Evolutionary conservation across 106 monocot genomes (phyloP).

Genomic region (Chionographis japonica): DNA sequence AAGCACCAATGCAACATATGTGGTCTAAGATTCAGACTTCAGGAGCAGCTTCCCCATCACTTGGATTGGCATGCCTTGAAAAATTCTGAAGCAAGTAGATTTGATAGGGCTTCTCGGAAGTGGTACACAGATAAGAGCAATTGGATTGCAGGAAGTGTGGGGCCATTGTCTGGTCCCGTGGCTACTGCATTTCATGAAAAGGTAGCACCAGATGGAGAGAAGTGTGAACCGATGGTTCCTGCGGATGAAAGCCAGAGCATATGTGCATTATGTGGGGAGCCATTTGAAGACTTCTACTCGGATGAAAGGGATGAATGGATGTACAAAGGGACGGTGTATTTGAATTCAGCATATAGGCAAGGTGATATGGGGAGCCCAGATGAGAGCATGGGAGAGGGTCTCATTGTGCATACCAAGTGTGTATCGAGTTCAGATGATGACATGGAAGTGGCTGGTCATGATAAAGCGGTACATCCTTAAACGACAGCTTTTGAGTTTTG

Average conservation of each 20-base stretch:
- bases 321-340: conserved; percentile 72
- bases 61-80: conserved; percentile 50
- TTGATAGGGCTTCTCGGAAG: conserved; percentile 30
- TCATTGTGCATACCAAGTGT: conserved; percentile 82
- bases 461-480: background rate
- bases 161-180: conserved; percentile 1
- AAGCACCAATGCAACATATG: conserved; percentile 60
- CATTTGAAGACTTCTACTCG: conserved; percentile 83
- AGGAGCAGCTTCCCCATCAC: conserved; percentile 48
- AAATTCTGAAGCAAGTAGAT: conserved; percentile 6
- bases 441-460: conserved; percentile 8
- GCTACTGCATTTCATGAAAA: conserved; percentile 10
- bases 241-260: conserved; percentile 88
- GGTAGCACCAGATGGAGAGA: conserved; percentile 11
- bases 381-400: conserved; percentile 10
- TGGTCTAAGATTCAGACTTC: conserved; percentile 47
- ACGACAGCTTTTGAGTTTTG: background rate
- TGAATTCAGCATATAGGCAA: conserved; percentile 23
- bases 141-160: conserved; percentile 26
- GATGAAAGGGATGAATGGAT: conserved; percentile 76
- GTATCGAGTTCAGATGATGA: conserved; percentile 10
- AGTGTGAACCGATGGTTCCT: conserved; percentile 62
- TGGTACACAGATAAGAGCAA: conserved; percentile 44
- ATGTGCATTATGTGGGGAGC: conserved; percentile 85
- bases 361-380: conserved; percentile 1